These are phyloP conservation scores for Wallacemonas sp. DNA, from an alignment of 208 protist genomes.

Conservation along the genomic window DNA sequence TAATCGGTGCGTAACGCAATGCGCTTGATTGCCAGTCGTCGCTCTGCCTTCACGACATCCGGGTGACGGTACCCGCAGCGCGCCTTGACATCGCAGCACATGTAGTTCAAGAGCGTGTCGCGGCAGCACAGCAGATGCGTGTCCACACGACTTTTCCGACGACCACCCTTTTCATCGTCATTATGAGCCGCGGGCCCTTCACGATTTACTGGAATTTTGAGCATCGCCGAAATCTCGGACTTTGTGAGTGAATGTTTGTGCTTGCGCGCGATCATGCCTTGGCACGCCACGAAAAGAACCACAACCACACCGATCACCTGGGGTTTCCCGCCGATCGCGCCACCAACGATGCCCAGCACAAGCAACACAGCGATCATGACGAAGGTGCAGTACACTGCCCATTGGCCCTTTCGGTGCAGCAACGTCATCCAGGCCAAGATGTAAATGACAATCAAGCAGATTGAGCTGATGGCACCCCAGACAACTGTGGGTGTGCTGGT, in stretches of 20 bases:
- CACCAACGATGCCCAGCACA: slow-evolving; percentile 47
- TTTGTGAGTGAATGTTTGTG: slow-evolving; percentile 59
- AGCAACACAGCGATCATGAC: slow-evolving; percentile 52
- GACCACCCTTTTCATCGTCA: not conserved
- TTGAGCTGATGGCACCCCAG: slow-evolving; percentile 58
- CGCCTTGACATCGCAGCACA: slow-evolving; percentile 70
- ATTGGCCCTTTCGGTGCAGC: slow-evolving; percentile 63
- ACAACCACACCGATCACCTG: slow-evolving; percentile 31
- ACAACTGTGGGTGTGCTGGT: slow-evolving; percentile 44
- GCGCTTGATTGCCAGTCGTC: slow-evolving; percentile 40
- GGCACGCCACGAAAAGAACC: slow-evolving; percentile 59
- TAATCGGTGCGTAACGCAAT: slow-evolving; percentile 78
- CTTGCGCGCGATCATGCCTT: slow-evolving; percentile 80
- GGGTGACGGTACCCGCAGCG: slow-evolving; percentile 79
- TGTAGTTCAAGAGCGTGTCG: slow-evolving; percentile 56
- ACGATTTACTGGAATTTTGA: slow-evolving; percentile 29
- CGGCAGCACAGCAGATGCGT: slow-evolving; percentile 84
- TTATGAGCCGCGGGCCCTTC: slow-evolving; percentile 13
- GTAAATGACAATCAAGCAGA: slow-evolving; percentile 63
- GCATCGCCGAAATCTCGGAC: slow-evolving; percentile 41
- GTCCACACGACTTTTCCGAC: slow-evolving; percentile 29
- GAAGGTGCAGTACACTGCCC: slow-evolving; percentile 55
- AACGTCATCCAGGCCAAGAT: slow-evolving; percentile 71
- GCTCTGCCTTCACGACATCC: slow-evolving; percentile 58
- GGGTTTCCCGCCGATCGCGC: slow-evolving; percentile 31